Percentiles rank a stretch among this genome's conserved stretches.
Conservation (phyloP, 345 rosid genomes). For the Rhodomyrtus tomentosa region DNA sequence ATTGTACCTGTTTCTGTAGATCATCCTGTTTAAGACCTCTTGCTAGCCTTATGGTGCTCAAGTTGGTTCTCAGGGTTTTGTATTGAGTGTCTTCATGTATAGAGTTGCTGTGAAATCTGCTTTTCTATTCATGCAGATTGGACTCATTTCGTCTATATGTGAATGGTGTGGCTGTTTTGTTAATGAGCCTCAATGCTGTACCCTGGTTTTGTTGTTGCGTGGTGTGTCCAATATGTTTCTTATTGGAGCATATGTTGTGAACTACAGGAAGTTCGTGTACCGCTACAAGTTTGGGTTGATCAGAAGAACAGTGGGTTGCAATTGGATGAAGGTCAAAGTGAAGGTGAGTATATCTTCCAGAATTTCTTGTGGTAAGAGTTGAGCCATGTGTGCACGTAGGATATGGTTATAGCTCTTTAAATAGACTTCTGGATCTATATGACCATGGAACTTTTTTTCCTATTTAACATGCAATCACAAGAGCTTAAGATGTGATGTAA, state of each 20-base stretch:
- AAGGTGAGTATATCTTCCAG: slow-evolving; percentile 31
- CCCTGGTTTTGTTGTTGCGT: not conserved
- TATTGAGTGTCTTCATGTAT: not conserved
- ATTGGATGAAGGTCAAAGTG: slow-evolving; percentile 58
- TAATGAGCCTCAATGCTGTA: not conserved
- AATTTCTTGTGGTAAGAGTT: not conserved
- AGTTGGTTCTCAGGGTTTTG: not conserved
- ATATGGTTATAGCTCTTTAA: not conserved
- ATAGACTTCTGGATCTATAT: not conserved
- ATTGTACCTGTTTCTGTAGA: not conserved
- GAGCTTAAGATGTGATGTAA: not conserved
- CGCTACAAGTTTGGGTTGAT: slow-evolving; percentile 76
- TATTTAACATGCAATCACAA: not conserved
- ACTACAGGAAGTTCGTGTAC: slow-evolving; percentile 75
- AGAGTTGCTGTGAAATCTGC: not conserved
- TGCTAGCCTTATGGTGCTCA: not conserved
- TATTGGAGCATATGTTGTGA: not conserved
- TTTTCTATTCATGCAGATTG: not conserved
- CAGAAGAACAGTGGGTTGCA: slow-evolving; percentile 66
- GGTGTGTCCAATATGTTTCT: not conserved
- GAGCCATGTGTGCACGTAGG: not conserved
- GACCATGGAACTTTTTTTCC: not conserved
- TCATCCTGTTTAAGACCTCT: not conserved
- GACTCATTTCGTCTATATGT: not conserved
- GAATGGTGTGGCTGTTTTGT: not conserved